These are phyloP conservation scores for Talaromyces sp. DNA, from an alignment of 2,329 filamentous ascomycete genomes.

Conservation along the genomic window DNA sequence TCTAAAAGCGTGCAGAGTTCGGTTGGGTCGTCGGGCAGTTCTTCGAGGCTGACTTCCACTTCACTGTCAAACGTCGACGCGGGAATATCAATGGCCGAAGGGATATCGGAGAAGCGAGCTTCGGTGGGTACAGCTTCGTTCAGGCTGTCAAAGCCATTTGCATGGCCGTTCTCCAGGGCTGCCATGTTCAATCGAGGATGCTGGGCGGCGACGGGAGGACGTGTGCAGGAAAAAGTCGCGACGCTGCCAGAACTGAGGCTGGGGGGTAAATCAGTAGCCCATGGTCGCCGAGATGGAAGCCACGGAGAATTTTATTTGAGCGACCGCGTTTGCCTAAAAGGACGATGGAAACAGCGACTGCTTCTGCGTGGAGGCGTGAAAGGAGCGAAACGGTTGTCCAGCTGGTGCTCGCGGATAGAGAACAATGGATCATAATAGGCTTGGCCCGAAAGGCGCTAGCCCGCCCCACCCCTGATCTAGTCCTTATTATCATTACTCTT, in stretches of 20 bases:
- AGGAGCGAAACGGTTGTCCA: not conserved
- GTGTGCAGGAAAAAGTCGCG: constrained; percentile 1
- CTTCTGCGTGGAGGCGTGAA: not conserved
- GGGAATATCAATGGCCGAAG: constrained; percentile 59
- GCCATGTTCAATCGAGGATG: constrained; percentile 40
- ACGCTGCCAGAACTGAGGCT: not conserved
- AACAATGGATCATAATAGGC: not conserved
- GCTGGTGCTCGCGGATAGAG: not conserved
- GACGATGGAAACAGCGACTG: not conserved
- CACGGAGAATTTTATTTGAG: not conserved
- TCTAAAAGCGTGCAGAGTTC: constrained; percentile 94
- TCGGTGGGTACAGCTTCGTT: constrained; percentile 29
- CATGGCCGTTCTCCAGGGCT: constrained; percentile 44
- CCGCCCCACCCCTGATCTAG: not conserved
- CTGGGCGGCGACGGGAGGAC: not conserved
- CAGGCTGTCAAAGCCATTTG: constrained; percentile 49
- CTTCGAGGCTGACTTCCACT: constrained; percentile 90
- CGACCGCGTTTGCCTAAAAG: not conserved
- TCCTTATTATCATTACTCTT: not conserved
- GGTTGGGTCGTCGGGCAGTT: constrained; percentile 86
- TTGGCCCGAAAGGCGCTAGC: not conserved
- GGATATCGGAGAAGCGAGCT: constrained; percentile 57
- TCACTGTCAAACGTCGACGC: constrained; percentile 58
- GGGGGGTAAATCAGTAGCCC: not conserved
- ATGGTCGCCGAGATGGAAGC: not conserved